Evolutionary conservation across 306 rosid species (phyloP).

Genomic region (Carpinus viminea): DNA sequence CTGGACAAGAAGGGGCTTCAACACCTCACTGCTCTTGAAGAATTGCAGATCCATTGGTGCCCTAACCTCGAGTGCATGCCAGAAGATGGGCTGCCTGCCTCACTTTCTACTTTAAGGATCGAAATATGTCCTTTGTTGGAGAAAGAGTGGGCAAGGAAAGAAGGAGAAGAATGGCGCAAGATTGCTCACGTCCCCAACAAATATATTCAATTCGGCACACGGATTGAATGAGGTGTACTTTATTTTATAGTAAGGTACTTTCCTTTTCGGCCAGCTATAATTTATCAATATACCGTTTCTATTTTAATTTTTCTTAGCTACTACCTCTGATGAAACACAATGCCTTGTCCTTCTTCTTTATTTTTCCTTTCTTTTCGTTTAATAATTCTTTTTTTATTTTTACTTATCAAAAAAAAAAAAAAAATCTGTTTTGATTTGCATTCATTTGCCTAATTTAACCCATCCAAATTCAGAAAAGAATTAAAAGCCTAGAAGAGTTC

Average conservation of each 20-base stretch:
- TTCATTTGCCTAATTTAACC: no score
- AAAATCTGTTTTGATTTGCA: no score
- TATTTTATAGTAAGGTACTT: neutral
- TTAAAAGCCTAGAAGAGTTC: no score
- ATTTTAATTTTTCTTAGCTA: no score
- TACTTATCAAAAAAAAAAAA: no score
- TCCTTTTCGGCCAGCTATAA: neutral
- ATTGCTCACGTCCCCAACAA: constrained; percentile 19
- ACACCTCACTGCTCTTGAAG: constrained; percentile 3
- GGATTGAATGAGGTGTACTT: no score
- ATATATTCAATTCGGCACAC: neutral
- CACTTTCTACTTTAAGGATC: neutral
- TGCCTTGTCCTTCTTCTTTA: no score
- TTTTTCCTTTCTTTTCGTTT: no score
- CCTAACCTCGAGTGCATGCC: constrained; percentile 25
- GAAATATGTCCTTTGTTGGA: neutral
- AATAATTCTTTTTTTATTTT: no score
- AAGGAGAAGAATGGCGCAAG: constrained; percentile 37
- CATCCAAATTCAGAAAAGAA: no score
- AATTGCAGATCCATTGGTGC: fast-evolving
- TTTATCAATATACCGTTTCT: neutral
- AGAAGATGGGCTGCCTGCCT: constrained; percentile 27
- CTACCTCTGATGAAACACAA: neutral
- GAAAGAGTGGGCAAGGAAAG: neutral
- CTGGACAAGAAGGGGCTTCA: constrained; percentile 20